These are phyloP conservation scores for Cytospora mali DNA, from an alignment of 2,329 filamentous ascomycete species.

Conservation along the genomic window DNA sequence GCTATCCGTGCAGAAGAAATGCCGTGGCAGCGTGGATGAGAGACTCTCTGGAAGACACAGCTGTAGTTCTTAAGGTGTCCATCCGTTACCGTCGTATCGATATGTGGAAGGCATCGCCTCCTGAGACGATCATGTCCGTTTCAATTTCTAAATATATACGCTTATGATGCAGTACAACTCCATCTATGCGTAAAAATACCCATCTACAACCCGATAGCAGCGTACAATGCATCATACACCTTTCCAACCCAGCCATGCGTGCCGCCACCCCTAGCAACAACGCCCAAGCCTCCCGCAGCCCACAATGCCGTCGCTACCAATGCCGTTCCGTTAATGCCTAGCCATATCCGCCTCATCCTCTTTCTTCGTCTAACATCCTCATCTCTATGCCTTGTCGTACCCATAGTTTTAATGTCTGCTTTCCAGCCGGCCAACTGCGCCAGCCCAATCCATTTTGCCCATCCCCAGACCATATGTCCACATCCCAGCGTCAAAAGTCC, in stretches of 20 bases:
- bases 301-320: constrained; percentile 66
- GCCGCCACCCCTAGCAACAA: constrained; percentile 72
- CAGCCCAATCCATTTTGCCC: constrained; percentile 76
- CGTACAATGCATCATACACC: constrained; percentile 74
- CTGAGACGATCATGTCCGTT: not conserved
- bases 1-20: not conserved
- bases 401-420: constrained; percentile 36
- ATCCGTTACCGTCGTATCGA: not conserved
- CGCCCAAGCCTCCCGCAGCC: constrained; percentile 77
- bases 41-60: not conserved
- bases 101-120: not conserved
- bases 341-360: constrained; percentile 67
- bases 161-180: not conserved
- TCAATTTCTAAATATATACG: constrained; percentile 7
- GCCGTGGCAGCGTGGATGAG: not conserved
- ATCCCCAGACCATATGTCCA: constrained; percentile 82
- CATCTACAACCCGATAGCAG: constrained; percentile 20
- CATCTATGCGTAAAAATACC: not conserved
- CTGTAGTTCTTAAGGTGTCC: not conserved
- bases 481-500: constrained; percentile 68
- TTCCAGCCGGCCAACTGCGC: constrained; percentile 59
- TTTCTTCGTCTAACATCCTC: constrained; percentile 55
- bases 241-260: constrained; percentile 78
- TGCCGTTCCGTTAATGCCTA: constrained; percentile 68
- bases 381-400: constrained; percentile 41